A percentile compares a stretch with the other conserved stretches of the same genome.
These are phyloP conservation scores for Kernera saxatilis DNA, from an alignment of 345 rosid species.

Conservation along the genomic window DNA sequence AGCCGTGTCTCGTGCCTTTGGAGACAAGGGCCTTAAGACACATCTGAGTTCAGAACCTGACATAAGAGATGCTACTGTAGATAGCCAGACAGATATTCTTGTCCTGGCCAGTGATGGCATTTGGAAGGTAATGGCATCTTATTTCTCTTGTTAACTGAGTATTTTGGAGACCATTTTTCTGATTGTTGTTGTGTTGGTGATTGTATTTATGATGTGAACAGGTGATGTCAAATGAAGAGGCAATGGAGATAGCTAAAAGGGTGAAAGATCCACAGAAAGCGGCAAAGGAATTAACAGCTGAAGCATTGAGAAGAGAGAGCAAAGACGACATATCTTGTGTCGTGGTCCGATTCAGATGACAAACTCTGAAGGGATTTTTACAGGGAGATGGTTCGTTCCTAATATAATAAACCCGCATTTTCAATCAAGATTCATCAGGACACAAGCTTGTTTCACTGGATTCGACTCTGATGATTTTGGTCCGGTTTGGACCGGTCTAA, in stretches of 20 bases:
- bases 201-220: constrained; percentile 23
- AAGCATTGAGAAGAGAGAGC: constrained; percentile 63
- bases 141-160: background rate
- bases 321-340: constrained; percentile 84
- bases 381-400: constrained; percentile 19
- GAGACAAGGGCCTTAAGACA: constrained; percentile 76
- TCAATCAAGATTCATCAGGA: constrained; percentile 28
- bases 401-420: constrained; percentile 14
- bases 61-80: constrained; percentile 36
- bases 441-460: constrained; percentile 14
- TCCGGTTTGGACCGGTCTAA: constrained; percentile 6
- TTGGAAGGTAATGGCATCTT: constrained; percentile 61
- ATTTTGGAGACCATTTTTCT: background rate
- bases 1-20: constrained; percentile 85
- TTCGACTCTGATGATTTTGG: constrained; percentile 3
- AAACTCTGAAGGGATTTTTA: background rate
- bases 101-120: constrained; percentile 77
- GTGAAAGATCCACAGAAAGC: constrained; percentile 73
- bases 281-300: constrained; percentile 63
- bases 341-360: constrained; percentile 62
- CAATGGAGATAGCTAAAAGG: constrained; percentile 61
- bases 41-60: constrained; percentile 85
- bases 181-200: too few species aligned
- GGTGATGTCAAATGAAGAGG: constrained; percentile 85
- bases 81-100: constrained; percentile 43